Conservation (phyloP, 805 yeast species). For the Cyberlindnera mycetangii region DNA sequence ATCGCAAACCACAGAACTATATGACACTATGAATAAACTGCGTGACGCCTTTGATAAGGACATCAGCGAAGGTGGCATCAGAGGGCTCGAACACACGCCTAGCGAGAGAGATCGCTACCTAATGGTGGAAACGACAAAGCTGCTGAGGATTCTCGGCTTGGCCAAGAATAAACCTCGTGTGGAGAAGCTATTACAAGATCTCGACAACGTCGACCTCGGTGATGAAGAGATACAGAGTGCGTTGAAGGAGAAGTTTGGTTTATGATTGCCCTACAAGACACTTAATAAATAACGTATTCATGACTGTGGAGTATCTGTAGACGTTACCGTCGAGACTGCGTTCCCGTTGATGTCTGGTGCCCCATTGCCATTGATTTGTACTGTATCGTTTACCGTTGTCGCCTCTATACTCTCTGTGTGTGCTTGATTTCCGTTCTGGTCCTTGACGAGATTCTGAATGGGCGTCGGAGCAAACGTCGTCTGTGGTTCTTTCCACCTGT, state of each 20-base stretch:
- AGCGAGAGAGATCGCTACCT: conserved; percentile 39
- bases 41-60: conserved; percentile 10
- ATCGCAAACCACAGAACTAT: conserved; percentile 37
- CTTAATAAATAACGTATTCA: neutral
- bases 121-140: conserved; percentile 35
- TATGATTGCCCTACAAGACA: neutral
- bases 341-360: neutral
- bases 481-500: conserved; percentile 48
- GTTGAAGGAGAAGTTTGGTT: conserved; percentile 20
- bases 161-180: conserved; percentile 23
- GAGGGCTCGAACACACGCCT: conserved; percentile 26
- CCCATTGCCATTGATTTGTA: conserved; percentile 3
- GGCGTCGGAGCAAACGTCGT: conserved; percentile 28
- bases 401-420: neutral
- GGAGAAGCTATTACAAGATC: conserved; percentile 20
- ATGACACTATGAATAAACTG: conserved; percentile 12
- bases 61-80: conserved; percentile 13
- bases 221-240: conserved; percentile 20
- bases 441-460: conserved; percentile 7
- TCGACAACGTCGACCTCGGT: conserved; percentile 22
- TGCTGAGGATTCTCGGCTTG: conserved; percentile 28
- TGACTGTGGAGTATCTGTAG: conserved; percentile 5
- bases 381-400: neutral
- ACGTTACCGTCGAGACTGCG: neutral
- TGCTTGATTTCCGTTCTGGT: neutral